Evolutionary conservation across 1,284 basidiomycete species (phyloP).

Genomic region (Boletus calvinii): DNA sequence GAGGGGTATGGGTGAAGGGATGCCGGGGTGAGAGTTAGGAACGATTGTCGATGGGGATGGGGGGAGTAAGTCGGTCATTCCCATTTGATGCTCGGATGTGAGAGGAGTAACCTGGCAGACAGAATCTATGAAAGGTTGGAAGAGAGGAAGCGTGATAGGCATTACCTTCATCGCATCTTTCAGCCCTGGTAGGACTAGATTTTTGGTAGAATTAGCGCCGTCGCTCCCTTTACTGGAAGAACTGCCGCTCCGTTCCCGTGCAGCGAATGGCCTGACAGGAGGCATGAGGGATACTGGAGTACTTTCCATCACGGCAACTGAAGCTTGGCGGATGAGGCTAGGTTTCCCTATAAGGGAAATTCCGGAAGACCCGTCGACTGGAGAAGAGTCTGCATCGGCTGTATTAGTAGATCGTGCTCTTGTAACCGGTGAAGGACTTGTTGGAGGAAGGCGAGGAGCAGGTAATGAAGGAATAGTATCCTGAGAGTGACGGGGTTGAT

Average conservation of each 20-base stretch:
- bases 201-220: constrained; percentile 28
- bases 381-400: constrained; percentile 36
- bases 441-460: constrained; percentile 34
- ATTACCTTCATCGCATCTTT: constrained; percentile 72
- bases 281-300: constrained; percentile 33
- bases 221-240: constrained; percentile 42
- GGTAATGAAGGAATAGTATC: constrained; percentile 43
- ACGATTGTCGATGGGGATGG: constrained; percentile 69
- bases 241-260: constrained; percentile 49
- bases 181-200: constrained; percentile 53
- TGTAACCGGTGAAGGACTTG: constrained; percentile 37
- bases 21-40: constrained; percentile 44
- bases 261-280: constrained; percentile 46
- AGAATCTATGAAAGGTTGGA: constrained; percentile 3
- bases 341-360: constrained; percentile 33
- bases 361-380: constrained; percentile 16
- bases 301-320: constrained; percentile 46
- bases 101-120: constrained; percentile 56
- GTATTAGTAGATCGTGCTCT: constrained; percentile 54
- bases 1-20: constrained; percentile 42
- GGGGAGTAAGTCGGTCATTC: constrained; percentile 69
- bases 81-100: constrained; percentile 66
- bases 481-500: constrained; percentile 41
- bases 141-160: neutral
- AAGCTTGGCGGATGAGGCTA: constrained; percentile 46